A percentile compares a stretch with the other conserved stretches of the same genome.
Evolutionary conservation across 2,329 filamentous ascomycete genomes (phyloP).

Genomic region (Beauveria sp.): DNA sequence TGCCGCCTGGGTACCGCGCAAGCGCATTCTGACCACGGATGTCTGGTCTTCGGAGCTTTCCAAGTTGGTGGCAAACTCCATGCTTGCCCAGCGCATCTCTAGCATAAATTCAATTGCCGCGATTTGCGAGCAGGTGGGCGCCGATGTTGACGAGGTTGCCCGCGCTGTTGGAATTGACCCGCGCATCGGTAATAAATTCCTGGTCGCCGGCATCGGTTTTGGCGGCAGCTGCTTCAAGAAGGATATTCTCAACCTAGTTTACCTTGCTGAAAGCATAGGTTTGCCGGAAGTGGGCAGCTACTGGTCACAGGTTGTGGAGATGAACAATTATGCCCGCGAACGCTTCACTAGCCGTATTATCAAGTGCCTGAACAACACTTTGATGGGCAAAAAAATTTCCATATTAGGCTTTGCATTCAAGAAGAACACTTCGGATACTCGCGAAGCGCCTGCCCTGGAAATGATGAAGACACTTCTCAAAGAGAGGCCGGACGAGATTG

Average conservation of each 20-base stretch:
- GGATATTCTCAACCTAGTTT: conserved; percentile 66
- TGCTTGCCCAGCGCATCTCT: conserved; percentile 73
- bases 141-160: conserved; percentile 65
- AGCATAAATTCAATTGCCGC: conserved; percentile 75
- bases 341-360: conserved; percentile 62
- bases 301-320: conserved; percentile 65
- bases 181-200: conserved; percentile 64
- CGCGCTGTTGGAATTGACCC: conserved; percentile 60
- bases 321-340: conserved; percentile 69
- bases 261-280: conserved; percentile 63
- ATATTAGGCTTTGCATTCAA: conserved; percentile 74
- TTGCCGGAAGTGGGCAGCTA: conserved; percentile 66
- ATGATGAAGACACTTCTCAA: conserved; percentile 59
- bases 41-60: conserved; percentile 71
- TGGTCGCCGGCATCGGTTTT: conserved; percentile 70
- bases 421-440: conserved; percentile 68
- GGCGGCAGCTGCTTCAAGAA: conserved; percentile 79
- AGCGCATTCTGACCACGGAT: conserved; percentile 64
- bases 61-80: conserved; percentile 72
- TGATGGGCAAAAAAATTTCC: conserved; percentile 62
- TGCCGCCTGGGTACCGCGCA: conserved; percentile 59
- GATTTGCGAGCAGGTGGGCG: conserved; percentile 68
- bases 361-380: conserved; percentile 58
- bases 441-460: conserved; percentile 62
- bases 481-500: conserved; percentile 56